Base-by-base conservation (phyloP, 495 filamentous ascomycete species). In the Penicillium macrosclerotiorum region DNA sequence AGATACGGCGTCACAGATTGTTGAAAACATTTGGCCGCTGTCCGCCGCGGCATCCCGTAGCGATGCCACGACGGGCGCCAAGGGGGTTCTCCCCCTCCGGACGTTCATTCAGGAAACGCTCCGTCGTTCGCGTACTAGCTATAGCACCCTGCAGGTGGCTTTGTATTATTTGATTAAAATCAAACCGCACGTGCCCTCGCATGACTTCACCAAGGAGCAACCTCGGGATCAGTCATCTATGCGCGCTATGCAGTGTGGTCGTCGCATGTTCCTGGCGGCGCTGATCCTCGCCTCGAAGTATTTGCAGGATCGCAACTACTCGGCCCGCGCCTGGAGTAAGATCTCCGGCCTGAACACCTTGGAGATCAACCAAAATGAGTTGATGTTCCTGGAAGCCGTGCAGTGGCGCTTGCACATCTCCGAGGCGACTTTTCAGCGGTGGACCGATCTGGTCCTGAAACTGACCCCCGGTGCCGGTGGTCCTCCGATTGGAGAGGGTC, bases 41-140 rank as follows among this genome's bases (percentile, higher is more conserved):
- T 77, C 76, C 8, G 73, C 73, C 23, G 62, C 70, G 17, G 69
- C 71, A 29, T 70, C 69, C 50, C 69, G 70, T 42, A 69, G 73
- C 47, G 71, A 75, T 53, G 66, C 68, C 29, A 42, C 61, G 36
- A 68, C 65, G 37, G 73, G 72, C 27, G 64, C 69, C 37, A 77
- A 84, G 55, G 84, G 85, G 13, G 88, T 96, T 42, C 76, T 98
- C 49, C 90, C 92, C 45, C 76, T 98, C 49, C 86, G 92, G 47
- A 91, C 86, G 26, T 98, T 96, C 65, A 96, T 98, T 57, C 91
- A 96, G 65, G 93, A 97, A 72, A 96, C 93, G 18, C 80, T 98
- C 49, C 86, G 90, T 51, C 80, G 93, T 47, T 98, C 93, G 31
- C 83, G 91, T 56, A 95, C 93, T 31, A 96, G 90, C 71, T 98